Evolutionary conservation across 371 early-diverging fungal species (phyloP), one percentile per base, ranked within the genome.

Genomic region (Lichtheimia corymbifera): DNA sequence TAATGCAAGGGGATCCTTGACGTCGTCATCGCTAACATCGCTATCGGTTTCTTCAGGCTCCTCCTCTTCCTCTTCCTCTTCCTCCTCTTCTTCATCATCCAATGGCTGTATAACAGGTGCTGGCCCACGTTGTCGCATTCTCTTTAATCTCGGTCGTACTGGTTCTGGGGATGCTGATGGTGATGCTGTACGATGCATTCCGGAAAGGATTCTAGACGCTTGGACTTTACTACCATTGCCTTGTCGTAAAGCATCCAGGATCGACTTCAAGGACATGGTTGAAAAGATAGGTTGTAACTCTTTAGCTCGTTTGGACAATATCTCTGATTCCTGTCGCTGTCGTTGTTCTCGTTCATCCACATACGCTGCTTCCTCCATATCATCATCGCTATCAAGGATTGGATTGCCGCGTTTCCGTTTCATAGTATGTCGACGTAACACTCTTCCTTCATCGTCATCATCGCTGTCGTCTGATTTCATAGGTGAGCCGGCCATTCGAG

Each of bases 1-100:
- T 13, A 17, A 22, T 9, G n/a, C 35, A 18, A 20, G 45, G 14
- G 22, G 59, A 18, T 58, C 17, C 50, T 28, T 14, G 13, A n/a
- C 47, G 1, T 67, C 57, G 2, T 62, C 65, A 5, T 71, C 73
- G 9, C 59, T 66, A 24, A 60, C 61, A 43, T 47, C 35, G 1
- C n/a, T 43, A 18, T 42, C 27, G 35, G 58, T 35, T 50, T 41
- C 52, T 43, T 50, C 12, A 24, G 42, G 18, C 12, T 53, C 40
- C 30, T 62, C 44, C 22, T 28, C 20, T 15, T 27, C 22, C 18
- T 42, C 28, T 44, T 53, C 43, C 1, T 53, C 28, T 0, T 55
- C 47, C 3, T 25, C 28, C 1, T 52, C 52, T 13, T 13, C 28
- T 27, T 52, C 52, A 28, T 27, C 41, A 22, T 4, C 20, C 51